These are phyloP conservation scores for Salicornia ramosissima DNA, from an alignment of 148 eudicot genomes.

Conservation along the genomic window DNA sequence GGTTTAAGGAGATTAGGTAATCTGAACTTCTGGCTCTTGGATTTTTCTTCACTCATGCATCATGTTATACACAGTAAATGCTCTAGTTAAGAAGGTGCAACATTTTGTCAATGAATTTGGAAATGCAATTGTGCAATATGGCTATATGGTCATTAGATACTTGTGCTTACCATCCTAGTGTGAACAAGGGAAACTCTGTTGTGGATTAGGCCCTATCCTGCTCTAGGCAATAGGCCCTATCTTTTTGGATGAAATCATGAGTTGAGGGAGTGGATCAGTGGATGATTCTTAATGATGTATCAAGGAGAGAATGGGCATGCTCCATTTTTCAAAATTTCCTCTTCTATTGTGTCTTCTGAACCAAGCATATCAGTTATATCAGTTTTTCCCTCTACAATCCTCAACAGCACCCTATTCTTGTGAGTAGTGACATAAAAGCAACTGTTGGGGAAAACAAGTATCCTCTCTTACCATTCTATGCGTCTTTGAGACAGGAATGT, in stretches of 20 bases:
- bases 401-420: neutral
- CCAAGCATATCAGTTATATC: no score
- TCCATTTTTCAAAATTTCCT: neutral
- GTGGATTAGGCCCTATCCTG: neutral
- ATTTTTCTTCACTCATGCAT: neutral
- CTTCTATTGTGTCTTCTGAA: neutral
- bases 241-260: neutral
- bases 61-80: neutral
- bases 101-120: neutral
- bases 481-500: neutral
- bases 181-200: neutral
- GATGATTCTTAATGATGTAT: neutral
- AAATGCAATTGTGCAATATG: neutral
- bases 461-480: neutral
- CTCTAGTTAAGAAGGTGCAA: neutral
- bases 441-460: neutral
- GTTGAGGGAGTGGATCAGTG: neutral
- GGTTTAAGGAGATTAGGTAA: neutral
- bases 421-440: no score
- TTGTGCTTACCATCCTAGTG: neutral
- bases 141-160: neutral
- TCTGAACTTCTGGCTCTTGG: neutral
- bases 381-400: no score
- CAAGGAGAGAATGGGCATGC: neutral
- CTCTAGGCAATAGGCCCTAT: no score